Evolutionary conservation across 805 yeast genomes (phyloP).

Genomic region (Lachancea kluyveri): DNA sequence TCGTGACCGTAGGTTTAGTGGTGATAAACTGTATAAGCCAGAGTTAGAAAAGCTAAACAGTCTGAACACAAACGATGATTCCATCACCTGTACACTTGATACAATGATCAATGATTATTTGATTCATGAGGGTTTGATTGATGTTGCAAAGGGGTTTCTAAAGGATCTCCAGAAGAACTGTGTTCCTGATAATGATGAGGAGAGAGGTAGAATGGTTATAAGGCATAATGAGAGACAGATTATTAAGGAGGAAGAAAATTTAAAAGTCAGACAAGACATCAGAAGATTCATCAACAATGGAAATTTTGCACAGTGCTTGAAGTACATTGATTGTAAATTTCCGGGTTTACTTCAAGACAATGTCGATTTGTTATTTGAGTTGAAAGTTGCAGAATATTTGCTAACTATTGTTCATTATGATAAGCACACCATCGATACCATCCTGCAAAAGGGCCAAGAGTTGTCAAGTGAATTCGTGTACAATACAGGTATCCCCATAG

Average conservation of each 20-base stretch:
- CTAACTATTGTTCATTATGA: constrained; percentile 12
- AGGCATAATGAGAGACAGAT: constrained; percentile 28
- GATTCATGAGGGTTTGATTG: constrained; percentile 51
- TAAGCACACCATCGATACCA: constrained; percentile 12
- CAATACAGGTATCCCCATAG: constrained; percentile 11
- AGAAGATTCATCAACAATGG: constrained; percentile 38
- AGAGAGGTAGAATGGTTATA: constrained; percentile 16
- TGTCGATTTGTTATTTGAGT: constrained; percentile 23
- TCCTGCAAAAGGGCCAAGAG: constrained; percentile 21
- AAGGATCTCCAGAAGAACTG: constrained; percentile 37
- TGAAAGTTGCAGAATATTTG: constrained; percentile 23
- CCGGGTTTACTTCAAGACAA: constrained; percentile 21
- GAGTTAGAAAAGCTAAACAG: constrained; percentile 16
- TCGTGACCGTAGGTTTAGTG: constrained; percentile 18
- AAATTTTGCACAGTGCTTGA: constrained; percentile 39
- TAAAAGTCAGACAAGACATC: constrained; percentile 40
- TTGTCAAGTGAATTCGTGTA: constrained; percentile 21
- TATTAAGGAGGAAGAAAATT: constrained; percentile 31
- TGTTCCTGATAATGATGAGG: constrained; percentile 12
- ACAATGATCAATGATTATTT: constrained; percentile 38
- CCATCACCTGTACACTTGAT: constrained; percentile 25
- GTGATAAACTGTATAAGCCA: constrained; percentile 21
- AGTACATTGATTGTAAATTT: constrained; percentile 28
- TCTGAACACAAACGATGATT: constrained; percentile 21
- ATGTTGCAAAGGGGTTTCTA: constrained; percentile 45